These are phyloP conservation scores for Daedaleopsis nitida DNA, from an alignment of 768 basidiomycete species.

Conservation along the genomic window DNA sequence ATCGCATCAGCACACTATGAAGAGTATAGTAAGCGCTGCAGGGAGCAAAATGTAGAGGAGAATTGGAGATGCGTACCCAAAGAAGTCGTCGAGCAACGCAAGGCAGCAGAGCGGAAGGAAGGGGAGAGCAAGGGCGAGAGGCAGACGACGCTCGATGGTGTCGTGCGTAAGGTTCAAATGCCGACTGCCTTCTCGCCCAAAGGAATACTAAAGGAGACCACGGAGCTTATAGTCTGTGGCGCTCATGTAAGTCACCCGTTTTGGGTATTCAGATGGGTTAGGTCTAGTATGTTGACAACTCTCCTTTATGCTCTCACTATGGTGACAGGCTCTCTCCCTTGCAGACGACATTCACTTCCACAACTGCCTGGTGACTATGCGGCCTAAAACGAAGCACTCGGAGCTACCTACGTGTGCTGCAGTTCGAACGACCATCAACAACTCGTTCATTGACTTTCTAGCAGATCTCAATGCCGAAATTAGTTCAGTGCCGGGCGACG, in stretches of 20 bases:
- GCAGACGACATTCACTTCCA: background rate
- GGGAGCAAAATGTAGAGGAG: background rate
- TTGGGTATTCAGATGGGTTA: no score
- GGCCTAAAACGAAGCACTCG: background rate
- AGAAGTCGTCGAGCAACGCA: no score
- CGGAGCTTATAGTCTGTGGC: background rate
- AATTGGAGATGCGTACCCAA: background rate
- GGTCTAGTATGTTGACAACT: no score
- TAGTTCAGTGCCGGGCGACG: constrained; percentile 8
- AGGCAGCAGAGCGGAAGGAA: background rate
- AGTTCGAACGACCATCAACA: constrained; percentile 1
- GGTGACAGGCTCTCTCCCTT: background rate
- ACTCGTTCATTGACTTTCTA: background rate
- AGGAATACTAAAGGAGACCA: background rate
- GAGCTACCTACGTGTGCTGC: background rate
- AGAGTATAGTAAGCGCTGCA: background rate
- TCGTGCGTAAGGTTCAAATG: background rate
- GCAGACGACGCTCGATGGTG: constrained; percentile 2
- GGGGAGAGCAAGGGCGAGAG: background rate
- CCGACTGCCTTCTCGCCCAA: constrained; percentile 3
- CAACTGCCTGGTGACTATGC: constrained; percentile 6
- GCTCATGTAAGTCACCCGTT: background rate
- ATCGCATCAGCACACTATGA: background rate
- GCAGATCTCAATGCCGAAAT: background rate
- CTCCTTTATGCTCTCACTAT: background rate